Evolutionary conservation across 2,329 filamentous ascomycete species (phyloP).

Genomic region (Claviceps humidiphila): DNA sequence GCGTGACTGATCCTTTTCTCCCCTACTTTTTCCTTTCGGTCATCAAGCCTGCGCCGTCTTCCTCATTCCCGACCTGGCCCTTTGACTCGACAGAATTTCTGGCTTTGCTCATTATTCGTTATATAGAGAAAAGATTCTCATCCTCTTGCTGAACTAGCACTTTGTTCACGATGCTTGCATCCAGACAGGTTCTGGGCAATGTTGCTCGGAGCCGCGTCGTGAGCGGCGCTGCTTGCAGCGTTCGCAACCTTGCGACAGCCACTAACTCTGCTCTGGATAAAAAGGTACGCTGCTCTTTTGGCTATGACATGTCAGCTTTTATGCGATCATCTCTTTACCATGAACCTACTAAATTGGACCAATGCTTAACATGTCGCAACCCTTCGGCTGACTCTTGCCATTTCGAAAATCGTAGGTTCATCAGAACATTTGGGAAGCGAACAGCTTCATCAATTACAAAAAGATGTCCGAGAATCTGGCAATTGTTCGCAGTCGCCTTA

Average conservation of each 20-base stretch:
- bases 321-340: not conserved
- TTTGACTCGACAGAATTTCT: slow-evolving; percentile 7
- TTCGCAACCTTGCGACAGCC: slow-evolving; percentile 71
- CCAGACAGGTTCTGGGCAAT: slow-evolving; percentile 55
- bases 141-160: slow-evolving; percentile 20
- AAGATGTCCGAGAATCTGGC: slow-evolving; percentile 98
- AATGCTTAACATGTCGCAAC: not conserved
- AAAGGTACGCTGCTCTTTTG: slow-evolving; percentile 46
- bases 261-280: slow-evolving; percentile 75
- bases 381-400: not conserved
- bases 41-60: slow-evolving; percentile 4
- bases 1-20: slow-evolving; percentile 6
- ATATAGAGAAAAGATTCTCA: slow-evolving; percentile 13
- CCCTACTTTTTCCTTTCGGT: slow-evolving; percentile 11
- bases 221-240: slow-evolving; percentile 42
- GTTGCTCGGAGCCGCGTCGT: slow-evolving; percentile 47
- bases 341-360: not conserved
- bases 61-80: slow-evolving; percentile 4
- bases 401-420: slow-evolving; percentile 42
- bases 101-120: slow-evolving; percentile 12
- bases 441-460: slow-evolving; percentile 98
- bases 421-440: slow-evolving; percentile 94
- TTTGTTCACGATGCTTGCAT: slow-evolving; percentile 48
- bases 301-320: not conserved
- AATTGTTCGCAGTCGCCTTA: slow-evolving; percentile 78